Evolutionary conservation across 331 rosid species (phyloP).

Genomic region (Telfairia occidentalis): DNA sequence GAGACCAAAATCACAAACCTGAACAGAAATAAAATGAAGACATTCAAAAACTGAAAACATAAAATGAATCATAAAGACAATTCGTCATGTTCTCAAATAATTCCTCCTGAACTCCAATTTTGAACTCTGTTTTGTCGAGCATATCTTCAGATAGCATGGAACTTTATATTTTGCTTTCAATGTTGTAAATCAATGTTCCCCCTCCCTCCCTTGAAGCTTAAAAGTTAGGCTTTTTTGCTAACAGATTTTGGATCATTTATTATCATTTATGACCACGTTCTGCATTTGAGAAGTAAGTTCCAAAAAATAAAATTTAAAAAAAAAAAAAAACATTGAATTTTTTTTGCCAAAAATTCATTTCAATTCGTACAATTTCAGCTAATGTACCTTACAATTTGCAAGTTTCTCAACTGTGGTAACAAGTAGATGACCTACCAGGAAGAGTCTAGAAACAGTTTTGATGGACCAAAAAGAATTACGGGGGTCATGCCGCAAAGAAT

Average conservation of each 20-base stretch:
- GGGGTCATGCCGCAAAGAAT: neutral
- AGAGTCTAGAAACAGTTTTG: neutral
- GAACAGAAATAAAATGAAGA: constrained; percentile 1
- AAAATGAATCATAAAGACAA: neutral
- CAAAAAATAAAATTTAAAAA: neutral
- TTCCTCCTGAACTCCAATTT: neutral
- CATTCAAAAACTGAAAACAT: neutral
- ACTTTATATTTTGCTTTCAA: neutral
- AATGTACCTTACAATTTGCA: neutral
- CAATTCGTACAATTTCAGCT: neutral
- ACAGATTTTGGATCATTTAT: neutral
- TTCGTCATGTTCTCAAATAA: neutral
- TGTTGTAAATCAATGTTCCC: neutral
- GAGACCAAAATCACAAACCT: constrained; percentile 99
- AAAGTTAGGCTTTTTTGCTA: neutral
- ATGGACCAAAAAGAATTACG: neutral
- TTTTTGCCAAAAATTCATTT: neutral
- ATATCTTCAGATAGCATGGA: neutral
- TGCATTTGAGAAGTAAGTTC: neutral
- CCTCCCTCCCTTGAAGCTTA: neutral
- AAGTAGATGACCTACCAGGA: neutral
- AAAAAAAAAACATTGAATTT: neutral
- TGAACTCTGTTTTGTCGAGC: neutral
- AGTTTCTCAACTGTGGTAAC: neutral
- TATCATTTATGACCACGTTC: neutral